A percentile compares a stretch with the other conserved stretches of the same genome.
Evolutionary conservation across 371 early-diverging fungal species (phyloP).

Genomic region (Syncephalastrum racemosum): DNA sequence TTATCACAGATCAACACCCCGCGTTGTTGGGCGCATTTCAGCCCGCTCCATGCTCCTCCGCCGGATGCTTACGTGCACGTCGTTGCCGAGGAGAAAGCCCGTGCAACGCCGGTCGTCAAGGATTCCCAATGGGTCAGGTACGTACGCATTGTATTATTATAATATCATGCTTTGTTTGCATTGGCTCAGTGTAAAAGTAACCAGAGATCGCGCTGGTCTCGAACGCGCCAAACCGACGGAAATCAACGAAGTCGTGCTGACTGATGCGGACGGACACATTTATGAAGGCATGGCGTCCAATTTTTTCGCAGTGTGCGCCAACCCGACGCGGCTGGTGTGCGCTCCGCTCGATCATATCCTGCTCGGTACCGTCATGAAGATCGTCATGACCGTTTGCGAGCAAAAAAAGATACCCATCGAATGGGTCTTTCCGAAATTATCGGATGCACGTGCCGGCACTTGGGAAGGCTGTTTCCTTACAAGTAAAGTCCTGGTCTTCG

Average conservation of each 20-base stretch:
- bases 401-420: constrained; percentile 43
- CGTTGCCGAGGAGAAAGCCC: constrained; percentile 42
- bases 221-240: constrained; percentile 41
- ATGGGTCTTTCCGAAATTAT: constrained; percentile 47
- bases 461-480: constrained; percentile 66
- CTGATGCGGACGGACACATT: constrained; percentile 44
- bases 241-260: constrained; percentile 57
- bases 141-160: neutral
- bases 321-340: constrained; percentile 36
- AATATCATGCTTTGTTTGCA: neutral
- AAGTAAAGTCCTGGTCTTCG: constrained; percentile 31
- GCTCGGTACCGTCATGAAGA: constrained; percentile 58
- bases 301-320: constrained; percentile 51
- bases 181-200: too few species aligned
- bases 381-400: constrained; percentile 52
- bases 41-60: constrained; percentile 25
- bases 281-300: constrained; percentile 71
- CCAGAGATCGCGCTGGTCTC: constrained; percentile 39
- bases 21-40: constrained; percentile 49
- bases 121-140: constrained; percentile 70
- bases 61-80: constrained; percentile 36
- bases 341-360: constrained; percentile 60
- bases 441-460: constrained; percentile 35
- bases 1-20: constrained; percentile 28
- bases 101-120: constrained; percentile 53